Evolutionary conservation across 129 eudicot species (phyloP), one percentile per base, ranked within the genome.

Genomic region (Flaveria linearis): DNA sequence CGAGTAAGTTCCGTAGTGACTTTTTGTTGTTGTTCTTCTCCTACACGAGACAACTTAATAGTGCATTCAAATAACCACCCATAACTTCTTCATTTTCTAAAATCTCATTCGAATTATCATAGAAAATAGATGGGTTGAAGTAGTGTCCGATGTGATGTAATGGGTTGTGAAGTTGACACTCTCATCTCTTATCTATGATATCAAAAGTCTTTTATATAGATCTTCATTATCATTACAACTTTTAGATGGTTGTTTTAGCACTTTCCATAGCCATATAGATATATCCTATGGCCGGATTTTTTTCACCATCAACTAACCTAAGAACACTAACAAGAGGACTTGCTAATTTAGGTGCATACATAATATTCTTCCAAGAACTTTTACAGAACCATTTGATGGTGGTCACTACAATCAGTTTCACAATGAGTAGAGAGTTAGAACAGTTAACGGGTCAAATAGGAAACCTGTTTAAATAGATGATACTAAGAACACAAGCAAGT

Each of bases 291-390:
- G 68, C 20, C 0, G 22, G 18, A 9, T 62, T 11, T 25, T 9
- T 62, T 23, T 62, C 71, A 7, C 82, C 77, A 46, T 71, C 36
- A 71, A 71, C 78, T 14, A 71, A 4, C n/a, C 78, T 23, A 22
- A 58, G 70, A 23, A 61, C 72, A 43, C 43, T 45, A 4, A 71
- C 65, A 71, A 79, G 58, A 22, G 72, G 82, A 6, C 50, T 30
- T 20, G 70, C 16, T 12, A 78, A 57, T 10, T 58, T 79, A 22
- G 56, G 46, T 61, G 82, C 17, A 60, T 78, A 78, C 13, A 69
- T 5, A 42, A 71, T 69, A 26, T 71, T 68, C 63, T 14, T 60
- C 82, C 77, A 79, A 79, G 60, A 70, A 8, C 7, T 47, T 1
- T 79, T 20, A 20, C 22, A 20, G 22, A 20, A 20, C 22, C 22